Conservation (phyloP, 805 yeast genomes). For the Lachancea fermentati region DNA sequence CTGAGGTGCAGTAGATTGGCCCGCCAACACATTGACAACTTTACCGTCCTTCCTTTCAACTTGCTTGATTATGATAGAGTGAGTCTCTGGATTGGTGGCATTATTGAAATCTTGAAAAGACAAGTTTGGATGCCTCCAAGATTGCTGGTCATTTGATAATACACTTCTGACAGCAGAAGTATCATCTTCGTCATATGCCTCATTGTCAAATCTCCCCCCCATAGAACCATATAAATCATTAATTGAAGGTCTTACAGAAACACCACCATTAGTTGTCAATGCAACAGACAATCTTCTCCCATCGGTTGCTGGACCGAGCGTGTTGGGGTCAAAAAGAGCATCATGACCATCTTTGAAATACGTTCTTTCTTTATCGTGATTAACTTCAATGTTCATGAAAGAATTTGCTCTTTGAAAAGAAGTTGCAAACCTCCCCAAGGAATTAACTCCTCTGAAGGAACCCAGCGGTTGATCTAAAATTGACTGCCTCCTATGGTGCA, state of each 20-base stretch:
- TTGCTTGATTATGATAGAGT: constrained; percentile 51
- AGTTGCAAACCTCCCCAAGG: constrained; percentile 72
- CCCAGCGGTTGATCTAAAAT: constrained; percentile 45
- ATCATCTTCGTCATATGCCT: constrained; percentile 35
- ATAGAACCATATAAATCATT: constrained; percentile 15
- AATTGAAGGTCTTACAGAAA: constrained; percentile 22
- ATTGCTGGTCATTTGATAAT: constrained; percentile 23
- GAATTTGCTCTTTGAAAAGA: constrained; percentile 78
- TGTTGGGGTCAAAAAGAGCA: constrained; percentile 61
- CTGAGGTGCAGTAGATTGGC: constrained; percentile 77
- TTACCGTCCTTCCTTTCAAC: constrained; percentile 70
- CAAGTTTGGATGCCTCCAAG: constrained; percentile 34
- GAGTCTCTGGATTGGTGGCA: constrained; percentile 38
- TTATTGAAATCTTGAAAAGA: constrained; percentile 41
- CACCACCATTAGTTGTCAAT: constrained; percentile 26
- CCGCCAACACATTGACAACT: constrained; percentile 64
- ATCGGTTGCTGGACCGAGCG: constrained; percentile 56
- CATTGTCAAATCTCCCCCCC: constrained; percentile 4
- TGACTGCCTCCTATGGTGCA: constrained; percentile 31
- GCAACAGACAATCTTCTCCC: constrained; percentile 64
- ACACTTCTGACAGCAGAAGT: constrained; percentile 35
- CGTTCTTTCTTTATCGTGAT: constrained; percentile 43
- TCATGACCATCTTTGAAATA: constrained; percentile 56
- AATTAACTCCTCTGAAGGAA: constrained; percentile 59
- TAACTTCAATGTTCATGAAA: constrained; percentile 49